Evolutionary conservation across 305 asterid genomes (phyloP).

Genomic region (Rubia tinctorum): DNA sequence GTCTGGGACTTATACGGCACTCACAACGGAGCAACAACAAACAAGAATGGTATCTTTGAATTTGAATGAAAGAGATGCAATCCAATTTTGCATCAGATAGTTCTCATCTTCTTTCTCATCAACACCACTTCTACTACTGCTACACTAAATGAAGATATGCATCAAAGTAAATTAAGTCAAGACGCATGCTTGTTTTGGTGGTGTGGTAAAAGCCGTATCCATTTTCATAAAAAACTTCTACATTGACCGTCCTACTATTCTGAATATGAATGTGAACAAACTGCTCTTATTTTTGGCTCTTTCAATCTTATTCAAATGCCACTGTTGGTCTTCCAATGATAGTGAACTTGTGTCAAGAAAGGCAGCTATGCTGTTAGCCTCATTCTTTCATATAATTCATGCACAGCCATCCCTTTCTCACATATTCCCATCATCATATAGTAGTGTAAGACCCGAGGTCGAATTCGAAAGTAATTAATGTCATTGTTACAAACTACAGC

Average conservation of each 20-base stretch:
- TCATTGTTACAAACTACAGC: too few relatives aligned
- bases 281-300: too few relatives aligned
- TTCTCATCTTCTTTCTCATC: conserved; percentile 17
- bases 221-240: conserved; percentile 14
- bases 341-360: conserved; percentile 18
- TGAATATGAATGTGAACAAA: neutral
- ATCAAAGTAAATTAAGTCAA: conserved; percentile 20
- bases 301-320: conserved; percentile 20
- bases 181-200: conserved; percentile 31
- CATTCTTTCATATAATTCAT: neutral
- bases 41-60: conserved; percentile 53
- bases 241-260: conserved; percentile 15
- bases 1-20: neutral
- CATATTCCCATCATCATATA: too few relatives aligned
- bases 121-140: neutral
- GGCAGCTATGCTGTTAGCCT: neutral
- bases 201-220: conserved; percentile 34
- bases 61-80: conserved; percentile 29
- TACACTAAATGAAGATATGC: neutral
- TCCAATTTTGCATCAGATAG: conserved; percentile 20
- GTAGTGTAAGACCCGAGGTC: too few relatives aligned
- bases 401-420: neutral
- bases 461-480: too few relatives aligned
- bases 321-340: conserved; percentile 11
- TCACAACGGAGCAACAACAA: neutral